Evolutionary conservation across 2,329 filamentous ascomycete species (phyloP).

Genomic region (Xylariomycetidae sp.): DNA sequence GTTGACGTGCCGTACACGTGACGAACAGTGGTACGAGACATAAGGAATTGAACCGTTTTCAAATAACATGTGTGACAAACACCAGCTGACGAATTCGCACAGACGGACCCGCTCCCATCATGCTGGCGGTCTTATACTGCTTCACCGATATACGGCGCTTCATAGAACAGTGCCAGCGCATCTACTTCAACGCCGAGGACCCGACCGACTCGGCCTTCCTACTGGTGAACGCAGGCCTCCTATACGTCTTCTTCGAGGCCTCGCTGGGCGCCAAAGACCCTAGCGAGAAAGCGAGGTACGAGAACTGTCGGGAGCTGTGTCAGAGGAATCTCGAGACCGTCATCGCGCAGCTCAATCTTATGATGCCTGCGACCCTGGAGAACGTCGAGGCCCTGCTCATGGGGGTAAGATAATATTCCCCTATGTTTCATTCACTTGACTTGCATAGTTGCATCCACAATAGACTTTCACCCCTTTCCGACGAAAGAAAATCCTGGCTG

Average conservation of each 20-base stretch:
- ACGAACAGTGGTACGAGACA: no score
- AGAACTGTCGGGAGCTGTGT: slow-evolving; percentile 23
- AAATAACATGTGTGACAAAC: no score
- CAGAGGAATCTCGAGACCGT: slow-evolving; percentile 27
- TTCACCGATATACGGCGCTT: slow-evolving; percentile 48
- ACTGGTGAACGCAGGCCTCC: slow-evolving; percentile 26
- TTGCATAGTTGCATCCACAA: no score
- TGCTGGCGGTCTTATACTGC: slow-evolving; percentile 46
- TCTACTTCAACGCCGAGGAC: slow-evolving; percentile 49
- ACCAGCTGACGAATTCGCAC: slow-evolving; percentile 1
- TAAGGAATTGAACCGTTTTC: no score
- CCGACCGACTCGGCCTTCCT: slow-evolving; percentile 46
- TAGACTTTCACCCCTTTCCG: no score
- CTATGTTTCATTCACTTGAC: no score
- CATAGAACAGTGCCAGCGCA: slow-evolving; percentile 41
- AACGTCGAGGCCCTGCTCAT: slow-evolving; percentile 45
- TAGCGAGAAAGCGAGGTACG: slow-evolving; percentile 19
- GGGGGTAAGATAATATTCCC: no score
- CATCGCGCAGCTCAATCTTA: slow-evolving; percentile 35
- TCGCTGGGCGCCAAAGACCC: slow-evolving; percentile 15
- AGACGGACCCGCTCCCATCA: slow-evolving; percentile 40
- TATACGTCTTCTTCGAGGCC: slow-evolving; percentile 29
- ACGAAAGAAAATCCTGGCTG: no score
- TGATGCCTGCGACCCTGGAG: slow-evolving; percentile 42
- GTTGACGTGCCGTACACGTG: no score